Percentiles rank a stretch among this genome's conserved stretches.
These are phyloP conservation scores for Cyberlindnera suaveolens DNA, from an alignment of 805 yeast genomes.

Conservation along the genomic window DNA sequence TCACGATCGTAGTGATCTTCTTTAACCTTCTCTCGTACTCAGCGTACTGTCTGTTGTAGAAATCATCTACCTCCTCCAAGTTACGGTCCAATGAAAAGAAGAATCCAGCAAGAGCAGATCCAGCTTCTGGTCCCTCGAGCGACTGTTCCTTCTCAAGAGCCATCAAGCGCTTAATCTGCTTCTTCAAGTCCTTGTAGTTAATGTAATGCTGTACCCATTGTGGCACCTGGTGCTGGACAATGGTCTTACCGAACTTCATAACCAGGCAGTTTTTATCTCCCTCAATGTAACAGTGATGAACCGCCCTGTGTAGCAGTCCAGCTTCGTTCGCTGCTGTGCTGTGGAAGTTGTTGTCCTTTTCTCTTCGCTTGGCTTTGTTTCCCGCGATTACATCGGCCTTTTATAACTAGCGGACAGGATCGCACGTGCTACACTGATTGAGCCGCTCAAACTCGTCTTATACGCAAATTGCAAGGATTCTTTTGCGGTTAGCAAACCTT, in stretches of 20 bases:
- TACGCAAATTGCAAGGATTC: too few species aligned
- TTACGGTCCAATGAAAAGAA: conserved; percentile 76
- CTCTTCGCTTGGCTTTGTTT: too few species aligned
- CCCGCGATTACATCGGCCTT: too few species aligned
- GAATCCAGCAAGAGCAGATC: conserved; percentile 52
- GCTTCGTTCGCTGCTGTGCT: too few species aligned
- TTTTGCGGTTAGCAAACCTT: too few species aligned
- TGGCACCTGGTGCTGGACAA: conserved; percentile 82
- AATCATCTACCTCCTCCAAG: conserved; percentile 73
- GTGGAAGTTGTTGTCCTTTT: too few species aligned
- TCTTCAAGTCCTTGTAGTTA: conserved; percentile 80
- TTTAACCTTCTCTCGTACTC: conserved; percentile 71
- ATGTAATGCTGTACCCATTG: conserved; percentile 81
- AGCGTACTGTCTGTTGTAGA: conserved; percentile 63
- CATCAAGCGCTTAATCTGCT: conserved; percentile 63
- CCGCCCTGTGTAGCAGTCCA: not conserved
- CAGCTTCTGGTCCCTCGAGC: conserved; percentile 36
- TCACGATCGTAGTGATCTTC: conserved; percentile 34
- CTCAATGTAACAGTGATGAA: not conserved
- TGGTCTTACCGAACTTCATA: conserved; percentile 26
- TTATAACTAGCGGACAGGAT: too few species aligned
- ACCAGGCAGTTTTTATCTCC: too few species aligned
- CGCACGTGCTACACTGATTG: too few species aligned
- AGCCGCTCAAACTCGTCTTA: too few species aligned
- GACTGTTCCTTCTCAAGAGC: conserved; percentile 19